These are phyloP conservation scores for Berberis vulgaris DNA, from an alignment of 164 flowering plant species.

Conservation along the genomic window DNA sequence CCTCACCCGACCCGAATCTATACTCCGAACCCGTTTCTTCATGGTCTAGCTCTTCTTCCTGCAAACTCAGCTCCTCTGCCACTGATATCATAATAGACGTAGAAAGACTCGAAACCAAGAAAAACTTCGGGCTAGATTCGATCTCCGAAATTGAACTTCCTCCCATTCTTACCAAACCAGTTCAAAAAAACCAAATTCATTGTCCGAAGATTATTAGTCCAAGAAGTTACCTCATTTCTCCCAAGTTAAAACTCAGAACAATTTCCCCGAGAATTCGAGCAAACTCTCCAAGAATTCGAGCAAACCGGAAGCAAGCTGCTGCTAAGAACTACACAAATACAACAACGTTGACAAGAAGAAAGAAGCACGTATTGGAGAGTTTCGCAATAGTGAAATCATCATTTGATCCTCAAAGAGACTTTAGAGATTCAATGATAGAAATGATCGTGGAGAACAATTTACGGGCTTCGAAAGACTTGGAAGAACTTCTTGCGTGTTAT, in stretches of 20 bases:
- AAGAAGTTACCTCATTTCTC: constrained; percentile 16
- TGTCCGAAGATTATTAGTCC: constrained; percentile 7
- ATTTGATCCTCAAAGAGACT: constrained; percentile 58
- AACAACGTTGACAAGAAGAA: constrained; percentile 8
- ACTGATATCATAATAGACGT: constrained; percentile 46
- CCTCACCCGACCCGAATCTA: constrained; percentile 12
- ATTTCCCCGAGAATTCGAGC: constrained; percentile 1
- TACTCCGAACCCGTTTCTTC: constrained; percentile 6
- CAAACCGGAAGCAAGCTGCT: constrained; percentile 16
- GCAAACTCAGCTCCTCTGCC: constrained; percentile 27
- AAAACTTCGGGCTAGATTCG: constrained; percentile 15
- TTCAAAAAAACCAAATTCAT: constrained; percentile 13
- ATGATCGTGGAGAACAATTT: constrained; percentile 78
- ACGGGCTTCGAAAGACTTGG: constrained; percentile 55
- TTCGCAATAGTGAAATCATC: constrained; percentile 70
- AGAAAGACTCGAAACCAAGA: constrained; percentile 15
- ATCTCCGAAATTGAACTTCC: constrained; percentile 39
- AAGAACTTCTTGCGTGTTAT: constrained; percentile 85
- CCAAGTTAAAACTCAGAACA: constrained; percentile 36
- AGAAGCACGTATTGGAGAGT: constrained; percentile 44
- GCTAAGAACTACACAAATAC: constrained; percentile 17
- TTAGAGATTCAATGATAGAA: constrained; percentile 87
- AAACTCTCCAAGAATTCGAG: constrained; percentile 43
- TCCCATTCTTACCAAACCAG: constrained; percentile 42
- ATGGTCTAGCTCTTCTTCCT: constrained; percentile 25